Evolutionary conservation across 345 rosid genomes (phyloP).

Genomic region (Aegle marmelos): DNA sequence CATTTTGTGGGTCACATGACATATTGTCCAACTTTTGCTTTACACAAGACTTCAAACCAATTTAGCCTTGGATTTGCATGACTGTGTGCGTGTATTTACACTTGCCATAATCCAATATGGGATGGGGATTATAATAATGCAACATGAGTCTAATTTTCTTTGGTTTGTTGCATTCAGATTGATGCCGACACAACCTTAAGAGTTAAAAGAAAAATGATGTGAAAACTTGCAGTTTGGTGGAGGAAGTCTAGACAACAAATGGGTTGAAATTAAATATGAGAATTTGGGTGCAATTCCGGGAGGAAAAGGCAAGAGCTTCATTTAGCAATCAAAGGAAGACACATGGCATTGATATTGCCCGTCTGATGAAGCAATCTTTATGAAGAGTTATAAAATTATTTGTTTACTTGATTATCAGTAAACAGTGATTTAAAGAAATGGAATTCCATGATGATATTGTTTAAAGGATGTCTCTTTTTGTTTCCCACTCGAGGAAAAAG

Average conservation of each 20-base stretch:
- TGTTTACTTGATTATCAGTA: slow-evolving; percentile 8
- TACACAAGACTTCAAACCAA: slow-evolving; percentile 13
- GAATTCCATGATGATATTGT: slow-evolving; percentile 13
- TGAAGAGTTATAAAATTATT: slow-evolving; percentile 2
- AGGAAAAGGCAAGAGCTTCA: slow-evolving; percentile 26
- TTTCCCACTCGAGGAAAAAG: slow-evolving; percentile 24
- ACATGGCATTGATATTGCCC: slow-evolving; percentile 6
- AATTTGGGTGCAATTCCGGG: slow-evolving; percentile 12
- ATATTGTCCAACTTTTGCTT: slow-evolving; percentile 31
- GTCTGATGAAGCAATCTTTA: not conserved
- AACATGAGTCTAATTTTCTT: not conserved
- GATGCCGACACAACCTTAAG: not conserved
- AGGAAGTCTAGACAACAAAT: slow-evolving; percentile 16
- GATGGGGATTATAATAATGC: too few relatives aligned
- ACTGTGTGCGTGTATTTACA: not conserved
- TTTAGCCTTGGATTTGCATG: slow-evolving; percentile 18
- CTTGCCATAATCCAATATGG: not conserved
- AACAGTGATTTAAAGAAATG: slow-evolving; percentile 12
- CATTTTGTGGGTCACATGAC: slow-evolving; percentile 30
- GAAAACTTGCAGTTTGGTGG: slow-evolving; percentile 15
- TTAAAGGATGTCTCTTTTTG: slow-evolving; percentile 25
- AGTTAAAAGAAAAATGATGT: not conserved
- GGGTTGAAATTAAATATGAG: slow-evolving; percentile 7
- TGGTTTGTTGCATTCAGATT: not conserved
- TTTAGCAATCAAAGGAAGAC: slow-evolving; percentile 8